Evolutionary conservation across 306 rosid genomes (phyloP), one percentile per base, ranked within the genome.

Genomic region (Fragaria vesca): DNA sequence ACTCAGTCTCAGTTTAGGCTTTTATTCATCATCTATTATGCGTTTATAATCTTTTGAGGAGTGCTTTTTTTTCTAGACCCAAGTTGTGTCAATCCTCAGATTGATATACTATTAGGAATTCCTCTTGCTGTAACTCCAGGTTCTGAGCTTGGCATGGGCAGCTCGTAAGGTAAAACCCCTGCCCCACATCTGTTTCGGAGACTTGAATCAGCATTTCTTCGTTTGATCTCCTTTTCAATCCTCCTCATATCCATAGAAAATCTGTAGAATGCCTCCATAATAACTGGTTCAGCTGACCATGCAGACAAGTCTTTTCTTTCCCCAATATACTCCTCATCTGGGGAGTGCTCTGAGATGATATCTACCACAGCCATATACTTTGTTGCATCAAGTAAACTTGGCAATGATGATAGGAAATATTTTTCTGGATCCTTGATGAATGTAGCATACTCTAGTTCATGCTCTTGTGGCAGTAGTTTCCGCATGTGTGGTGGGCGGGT

Each of bases 81-180:
- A 12, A 28, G 5, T 62, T 69, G 61, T 32, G 46, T 71, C 32
- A 51, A 32, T 8, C 24, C 40, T 86, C 79, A 92, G 16, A 86
- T 79, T 2, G 98, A 92, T 61, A 90, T 91, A 69, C 98, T 94
- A 46, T 90, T 94, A 11, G 96, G 97, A 18, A 94, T 89, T 24
- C 97, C 98, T 86, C 98, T 89, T 68, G 95, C 86, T 20, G 97
- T 94, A 71, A 92, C 89, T 2, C 98, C 98, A 10, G 96, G 86
- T 73, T 80, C 87, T 3, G 98, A 94, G 82, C 92, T 87, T 24
- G 95, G 93, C 4, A 96, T 88, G 66, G 92, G 93, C 21, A 94
- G 88, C 80, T 94, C 98, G 47, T 92, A 94, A 17, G 96, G 89
- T 12, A 91, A 77, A 69, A 89, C 96, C 1, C 97, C 98, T 1